Evolutionary conservation across 768 basidiomycete species (phyloP).

Genomic region (Coprinopsis cinerea): DNA sequence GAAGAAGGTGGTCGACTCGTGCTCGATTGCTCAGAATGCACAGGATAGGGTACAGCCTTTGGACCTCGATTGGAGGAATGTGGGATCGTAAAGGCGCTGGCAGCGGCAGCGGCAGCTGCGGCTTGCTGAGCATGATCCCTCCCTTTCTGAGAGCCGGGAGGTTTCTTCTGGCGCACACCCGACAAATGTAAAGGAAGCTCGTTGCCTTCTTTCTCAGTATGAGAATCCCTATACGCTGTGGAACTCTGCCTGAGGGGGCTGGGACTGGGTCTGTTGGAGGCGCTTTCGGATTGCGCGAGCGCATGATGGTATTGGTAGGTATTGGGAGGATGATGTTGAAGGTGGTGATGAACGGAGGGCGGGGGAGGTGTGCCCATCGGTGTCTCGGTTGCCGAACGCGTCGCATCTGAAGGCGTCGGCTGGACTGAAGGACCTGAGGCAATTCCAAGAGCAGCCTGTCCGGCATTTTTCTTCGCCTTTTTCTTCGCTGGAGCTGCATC

Average conservation of each 20-base stretch:
- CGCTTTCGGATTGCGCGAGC: constrained; percentile 2
- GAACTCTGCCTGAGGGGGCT: constrained; percentile 40
- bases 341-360: constrained; percentile 8
- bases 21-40: too few relatives aligned
- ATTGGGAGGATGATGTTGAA: not conserved
- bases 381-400: constrained; percentile 13
- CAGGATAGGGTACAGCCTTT: too few relatives aligned
- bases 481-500: not conserved
- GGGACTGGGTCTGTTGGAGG: constrained; percentile 28
- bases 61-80: too few relatives aligned
- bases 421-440: not conserved
- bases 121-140: not conserved
- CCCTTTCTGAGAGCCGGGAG: not conserved
- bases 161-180: constrained; percentile 1
- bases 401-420: constrained; percentile 8
- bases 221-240: constrained; percentile 25
- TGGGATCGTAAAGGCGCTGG: too few relatives aligned
- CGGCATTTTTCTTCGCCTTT: constrained; percentile 8
- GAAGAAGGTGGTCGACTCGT: too few relatives aligned
- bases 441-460: constrained; percentile 15
- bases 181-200: not conserved
- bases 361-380: constrained; percentile 10
- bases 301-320: constrained; percentile 8
- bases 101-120: not conserved
- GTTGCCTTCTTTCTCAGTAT: constrained; percentile 5